phyloP scores from a whole-genome alignment of 768 basidiomycete species.

The Peribolospora baueri region DNA sequence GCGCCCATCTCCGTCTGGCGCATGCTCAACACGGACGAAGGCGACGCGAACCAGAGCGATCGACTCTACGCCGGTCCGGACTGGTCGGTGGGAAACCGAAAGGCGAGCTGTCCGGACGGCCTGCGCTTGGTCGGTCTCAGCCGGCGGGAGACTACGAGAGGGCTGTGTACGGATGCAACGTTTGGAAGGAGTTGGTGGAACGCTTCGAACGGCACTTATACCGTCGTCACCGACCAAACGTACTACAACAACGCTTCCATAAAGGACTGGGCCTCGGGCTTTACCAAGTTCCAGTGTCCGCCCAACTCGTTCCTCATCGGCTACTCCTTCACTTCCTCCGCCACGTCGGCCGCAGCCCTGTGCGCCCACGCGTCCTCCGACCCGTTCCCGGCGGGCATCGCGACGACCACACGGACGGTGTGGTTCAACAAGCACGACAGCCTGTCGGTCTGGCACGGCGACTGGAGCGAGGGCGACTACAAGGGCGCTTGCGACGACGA shows the following conservation, averaged over 20 bases:
- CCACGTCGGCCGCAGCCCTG: not conserved
- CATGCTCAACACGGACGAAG: no score
- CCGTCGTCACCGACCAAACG: constrained; percentile 1
- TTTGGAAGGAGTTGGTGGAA: not conserved
- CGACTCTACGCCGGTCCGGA: no score
- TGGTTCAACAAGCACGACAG: constrained; percentile 4
- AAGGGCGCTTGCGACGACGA: constrained; percentile 2
- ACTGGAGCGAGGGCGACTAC: not conserved
- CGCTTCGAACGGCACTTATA: not conserved
- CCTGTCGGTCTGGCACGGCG: constrained; percentile 1
- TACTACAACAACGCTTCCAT: not conserved
- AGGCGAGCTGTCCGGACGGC: no score
- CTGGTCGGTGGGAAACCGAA: no score
- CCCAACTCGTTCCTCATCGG: not conserved
- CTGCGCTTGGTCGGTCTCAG: constrained; percentile 2
- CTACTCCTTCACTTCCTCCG: not conserved
- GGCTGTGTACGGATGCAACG: constrained; percentile 4
- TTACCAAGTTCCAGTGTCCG: constrained; percentile 3
- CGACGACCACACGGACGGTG: not conserved
- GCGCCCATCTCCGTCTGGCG: no score
- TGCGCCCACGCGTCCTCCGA: not conserved
- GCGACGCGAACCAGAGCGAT: no score
- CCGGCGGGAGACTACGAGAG: not conserved
- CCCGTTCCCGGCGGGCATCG: not conserved
- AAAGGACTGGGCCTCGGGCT: constrained; percentile 1